These are phyloP conservation scores for Citropsis articulata DNA, from an alignment of 345 rosid genomes.

Conservation along the genomic window DNA sequence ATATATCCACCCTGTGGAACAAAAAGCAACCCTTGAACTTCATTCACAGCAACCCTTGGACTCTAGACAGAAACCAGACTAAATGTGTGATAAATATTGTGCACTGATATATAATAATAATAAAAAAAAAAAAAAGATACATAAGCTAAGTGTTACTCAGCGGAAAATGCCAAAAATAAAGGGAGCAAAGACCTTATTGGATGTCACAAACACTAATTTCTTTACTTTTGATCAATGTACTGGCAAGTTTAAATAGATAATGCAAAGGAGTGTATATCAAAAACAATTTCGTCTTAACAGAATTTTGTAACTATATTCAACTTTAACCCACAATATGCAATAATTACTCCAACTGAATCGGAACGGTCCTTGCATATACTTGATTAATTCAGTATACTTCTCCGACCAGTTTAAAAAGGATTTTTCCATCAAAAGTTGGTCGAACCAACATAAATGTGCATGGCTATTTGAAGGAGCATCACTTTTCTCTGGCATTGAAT, in stretches of 20 bases:
- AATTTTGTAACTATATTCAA: neutral
- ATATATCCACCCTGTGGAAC: slow-evolving; percentile 86
- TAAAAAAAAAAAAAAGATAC: neutral
- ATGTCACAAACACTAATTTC: neutral
- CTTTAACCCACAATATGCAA: neutral
- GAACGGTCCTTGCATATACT: neutral
- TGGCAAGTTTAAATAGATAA: neutral
- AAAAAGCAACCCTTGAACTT: slow-evolving; percentile 17
- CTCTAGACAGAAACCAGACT: slow-evolving; percentile 3
- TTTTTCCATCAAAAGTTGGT: neutral
- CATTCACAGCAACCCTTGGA: slow-evolving; percentile 12
- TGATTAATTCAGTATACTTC: neutral
- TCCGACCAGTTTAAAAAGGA: neutral
- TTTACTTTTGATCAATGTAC: neutral
- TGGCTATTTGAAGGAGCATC: neutral
- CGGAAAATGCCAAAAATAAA: neutral
- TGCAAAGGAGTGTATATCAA: neutral
- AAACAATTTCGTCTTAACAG: neutral
- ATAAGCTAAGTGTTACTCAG: neutral
- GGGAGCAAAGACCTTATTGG: neutral
- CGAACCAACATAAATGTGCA: neutral
- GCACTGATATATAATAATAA: neutral
- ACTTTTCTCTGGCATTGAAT: neutral
- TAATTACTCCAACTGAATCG: neutral
- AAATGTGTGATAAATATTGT: neutral